Evolutionary conservation across 1,284 basidiomycete genomes (phyloP).

Genomic region (Volvariella volvacea): DNA sequence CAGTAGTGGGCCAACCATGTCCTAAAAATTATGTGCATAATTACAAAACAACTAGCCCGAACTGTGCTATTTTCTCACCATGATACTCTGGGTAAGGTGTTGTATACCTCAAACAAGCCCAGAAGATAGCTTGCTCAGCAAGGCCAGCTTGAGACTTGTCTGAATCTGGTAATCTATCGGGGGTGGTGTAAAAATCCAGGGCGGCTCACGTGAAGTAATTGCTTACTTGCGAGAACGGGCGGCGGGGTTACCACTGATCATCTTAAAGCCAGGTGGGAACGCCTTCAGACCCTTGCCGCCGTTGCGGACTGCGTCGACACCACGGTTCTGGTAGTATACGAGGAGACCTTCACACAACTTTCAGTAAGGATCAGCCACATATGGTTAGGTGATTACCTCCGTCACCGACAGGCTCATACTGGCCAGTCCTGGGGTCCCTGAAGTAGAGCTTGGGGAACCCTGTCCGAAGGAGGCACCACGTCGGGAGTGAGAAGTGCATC

Average conservation of each 20-base stretch:
- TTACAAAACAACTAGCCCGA: neutral
- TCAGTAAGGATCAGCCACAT: neutral
- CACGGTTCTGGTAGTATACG: constrained; percentile 37
- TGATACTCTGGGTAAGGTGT: no score
- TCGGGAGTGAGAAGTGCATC: neutral
- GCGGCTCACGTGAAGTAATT: no score
- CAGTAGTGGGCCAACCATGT: constrained; percentile 31
- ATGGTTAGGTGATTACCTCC: constrained; percentile 19
- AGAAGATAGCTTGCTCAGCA: constrained; percentile 34
- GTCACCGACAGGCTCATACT: constrained; percentile 28
- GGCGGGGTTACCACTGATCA: constrained; percentile 34
- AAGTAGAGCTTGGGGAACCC: constrained; percentile 38
- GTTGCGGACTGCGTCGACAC: constrained; percentile 25
- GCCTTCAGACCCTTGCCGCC: constrained; percentile 32
- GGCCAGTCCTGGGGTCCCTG: constrained; percentile 26
- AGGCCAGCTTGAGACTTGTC: constrained; percentile 29
- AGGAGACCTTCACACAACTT: constrained; percentile 22
- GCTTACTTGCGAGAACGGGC: constrained; percentile 28
- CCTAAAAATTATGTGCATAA: constrained; percentile 7
- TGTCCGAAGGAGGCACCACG: constrained; percentile 9
- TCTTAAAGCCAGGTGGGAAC: constrained; percentile 38
- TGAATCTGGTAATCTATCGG: constrained; percentile 18
- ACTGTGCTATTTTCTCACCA: neutral
- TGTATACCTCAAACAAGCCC: constrained; percentile 28
- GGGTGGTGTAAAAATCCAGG: no score